Base-by-base conservation (phyloP, 345 rosid genomes). In the Hibiscus syriacus region DNA sequence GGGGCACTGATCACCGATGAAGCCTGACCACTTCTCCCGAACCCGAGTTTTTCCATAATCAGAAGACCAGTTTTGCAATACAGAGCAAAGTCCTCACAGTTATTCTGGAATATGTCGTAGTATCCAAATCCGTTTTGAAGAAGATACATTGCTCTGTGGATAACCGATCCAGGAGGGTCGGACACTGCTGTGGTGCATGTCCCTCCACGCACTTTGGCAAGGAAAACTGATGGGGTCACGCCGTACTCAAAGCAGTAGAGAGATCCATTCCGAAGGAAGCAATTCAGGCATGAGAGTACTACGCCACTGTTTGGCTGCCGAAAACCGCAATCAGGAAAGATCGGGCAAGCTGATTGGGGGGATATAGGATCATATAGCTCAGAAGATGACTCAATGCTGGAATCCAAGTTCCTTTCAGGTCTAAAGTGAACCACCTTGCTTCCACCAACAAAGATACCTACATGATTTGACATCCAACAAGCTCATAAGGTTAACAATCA, bases 11-110 rank as follows among this genome's bases (percentile, higher is more conserved):
- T 79, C 0, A 76, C 80, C 1, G 98, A 84, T 16, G 97, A 89
- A 67, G 97, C 98, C 70, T 93, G 98, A 55, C 98, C 98, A 23
- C 98, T 80, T 78, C 96, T 83, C 57, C 98, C 98, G 45, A 93
- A 84, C 5, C 98, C 96, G 27, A 39, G 81, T 36, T 68, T 90
- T 72, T 93, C 98, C 12, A 83, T 68, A 62, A 87, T 82, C 65
- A 93, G 83, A 66, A 93, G 83, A 2, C 96, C 98, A 5, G 98
- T 87, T 78, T 82, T 93, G 77, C 98, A 93, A 73, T 93, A 93
- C 43, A 93, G 73, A 2, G 98, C 88, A 93, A n/a, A n/a, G n/a
- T n/a, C n/a, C n/a, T n/a, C n/a, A n/a, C n/a, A n/a, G n/a, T n/a
- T n/a, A n/a, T n/a, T n/a, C n/a, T n/a, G n/a, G n/a, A n/a, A n/a